Percentiles rank a stretch among this genome's conserved stretches.
Conservation (phyloP, 441 rosid species). For the Mallotus japonicus region DNA sequence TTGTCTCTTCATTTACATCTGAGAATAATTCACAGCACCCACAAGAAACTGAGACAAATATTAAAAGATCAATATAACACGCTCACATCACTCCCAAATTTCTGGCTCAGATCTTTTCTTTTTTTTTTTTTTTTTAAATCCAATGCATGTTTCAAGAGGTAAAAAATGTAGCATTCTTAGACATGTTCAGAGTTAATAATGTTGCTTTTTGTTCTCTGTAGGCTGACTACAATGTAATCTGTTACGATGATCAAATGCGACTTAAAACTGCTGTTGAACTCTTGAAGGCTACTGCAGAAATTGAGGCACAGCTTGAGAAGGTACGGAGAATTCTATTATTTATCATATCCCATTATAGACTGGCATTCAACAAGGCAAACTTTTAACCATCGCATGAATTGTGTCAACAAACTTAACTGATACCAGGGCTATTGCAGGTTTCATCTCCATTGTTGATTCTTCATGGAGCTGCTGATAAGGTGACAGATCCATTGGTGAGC, state of each 20-base stretch:
- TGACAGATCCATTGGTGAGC: constrained; percentile 85
- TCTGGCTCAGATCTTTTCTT: too few species aligned
- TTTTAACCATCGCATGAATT: not conserved
- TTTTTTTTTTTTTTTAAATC: too few species aligned
- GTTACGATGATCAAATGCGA: constrained; percentile 55
- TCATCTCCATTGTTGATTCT: constrained; percentile 81
- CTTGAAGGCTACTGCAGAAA: constrained; percentile 63
- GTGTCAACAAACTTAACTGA: constrained; percentile 10
- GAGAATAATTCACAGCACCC: too few species aligned
- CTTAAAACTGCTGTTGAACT: constrained; percentile 80
- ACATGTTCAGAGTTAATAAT: not conserved
- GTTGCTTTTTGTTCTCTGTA: constrained; percentile 27
- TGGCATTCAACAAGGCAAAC: not conserved
- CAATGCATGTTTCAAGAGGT: too few species aligned
- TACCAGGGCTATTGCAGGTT: constrained; percentile 40
- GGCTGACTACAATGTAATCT: constrained; percentile 78
- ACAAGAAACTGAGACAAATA: too few species aligned
- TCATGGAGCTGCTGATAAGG: constrained; percentile 87
- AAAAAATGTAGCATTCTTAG: too few species aligned
- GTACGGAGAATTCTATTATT: constrained; percentile 31
- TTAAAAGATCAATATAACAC: too few species aligned
- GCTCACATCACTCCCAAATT: too few species aligned
- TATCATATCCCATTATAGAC: not conserved
- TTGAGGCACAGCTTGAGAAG: constrained; percentile 68
- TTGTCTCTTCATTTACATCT: too few species aligned